Base-by-base conservation (phyloP, 441 rosid genomes). In the Raphanus hybrid region DNA sequence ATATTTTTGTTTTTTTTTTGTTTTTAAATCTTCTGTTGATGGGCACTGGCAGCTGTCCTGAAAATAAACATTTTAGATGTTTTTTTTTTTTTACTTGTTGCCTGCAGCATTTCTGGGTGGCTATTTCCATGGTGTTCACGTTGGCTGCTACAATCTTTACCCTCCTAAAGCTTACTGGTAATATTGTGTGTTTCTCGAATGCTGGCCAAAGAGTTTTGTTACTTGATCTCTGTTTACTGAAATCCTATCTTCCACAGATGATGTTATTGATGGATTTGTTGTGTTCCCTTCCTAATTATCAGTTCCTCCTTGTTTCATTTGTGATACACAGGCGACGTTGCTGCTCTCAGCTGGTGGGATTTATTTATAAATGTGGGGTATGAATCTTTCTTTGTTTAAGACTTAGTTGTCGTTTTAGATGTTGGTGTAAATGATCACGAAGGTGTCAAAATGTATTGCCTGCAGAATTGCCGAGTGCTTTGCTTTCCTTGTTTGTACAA, bases 291-390 rank as follows among this genome's bases (percentile, higher is more conserved):
- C 57, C 59, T 55, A 32, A 58, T 79, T 37, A 79, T 48, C 54
- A 5, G 20, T 12, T 43, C 39, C n/a, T 64, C 69, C 16, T 64
- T 69, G 18, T 64, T 57, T 69, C 55, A 43, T 64, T 64, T 74
- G 4, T 8, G 26, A 69, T 23, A 16, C 59, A 12, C 89, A 96
- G 99, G 98, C 70, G 94, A 87, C 79, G 87, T 93, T 3, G 29
- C 71, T 66, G 89, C 97, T 82, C 93, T 95, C 84, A 89, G 97
- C 81, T 93, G 99, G 99, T 95, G 99, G 99, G 97, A 91, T 76
- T 86, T 95, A 83, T 96, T 96, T 77, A 87, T 96, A 85, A 96
- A 93, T 83, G 89, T 93, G 82, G 90, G 98, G 98, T 93, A 84
- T 59, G 60, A 15, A 78, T 18, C 77, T 76, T 70, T 62, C 74